These are phyloP conservation scores for Thozetella sp. DNA, from an alignment of 495 filamentous ascomycete genomes.

Conservation along the genomic window DNA sequence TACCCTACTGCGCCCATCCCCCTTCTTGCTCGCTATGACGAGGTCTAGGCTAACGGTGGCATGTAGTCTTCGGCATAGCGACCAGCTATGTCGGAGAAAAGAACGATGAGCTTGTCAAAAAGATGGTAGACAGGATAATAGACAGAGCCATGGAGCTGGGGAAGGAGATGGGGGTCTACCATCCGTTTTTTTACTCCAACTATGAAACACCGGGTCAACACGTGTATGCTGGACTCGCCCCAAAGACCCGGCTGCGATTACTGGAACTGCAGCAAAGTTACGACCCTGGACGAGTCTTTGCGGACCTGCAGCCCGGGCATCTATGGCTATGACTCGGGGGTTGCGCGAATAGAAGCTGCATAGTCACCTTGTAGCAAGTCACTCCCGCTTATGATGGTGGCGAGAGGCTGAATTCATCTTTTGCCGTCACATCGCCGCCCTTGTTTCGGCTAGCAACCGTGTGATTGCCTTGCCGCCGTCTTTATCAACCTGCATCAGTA, in stretches of 20 bases:
- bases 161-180: not conserved
- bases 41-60: no score
- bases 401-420: no score
- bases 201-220: not conserved
- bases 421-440: no score
- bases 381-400: no score
- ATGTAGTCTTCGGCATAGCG: not conserved
- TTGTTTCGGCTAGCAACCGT: no score
- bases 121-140: not conserved
- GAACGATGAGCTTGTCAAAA: not conserved
- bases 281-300: constrained; percentile 1
- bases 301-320: not conserved
- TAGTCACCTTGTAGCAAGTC: no score
- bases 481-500: no score
- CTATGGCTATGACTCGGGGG: no score
- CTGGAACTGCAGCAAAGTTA: not conserved
- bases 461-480: no score
- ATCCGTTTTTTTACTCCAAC: not conserved
- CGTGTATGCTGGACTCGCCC: not conserved
- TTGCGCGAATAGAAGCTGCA: no score
- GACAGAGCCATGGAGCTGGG: not conserved
- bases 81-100: not conserved
- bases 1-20: not conserved
- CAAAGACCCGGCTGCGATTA: not conserved
- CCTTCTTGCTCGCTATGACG: not conserved